phyloP scores from a whole-genome alignment of 352 stramenopile species.

The Globisporangium orthogonon region DNA sequence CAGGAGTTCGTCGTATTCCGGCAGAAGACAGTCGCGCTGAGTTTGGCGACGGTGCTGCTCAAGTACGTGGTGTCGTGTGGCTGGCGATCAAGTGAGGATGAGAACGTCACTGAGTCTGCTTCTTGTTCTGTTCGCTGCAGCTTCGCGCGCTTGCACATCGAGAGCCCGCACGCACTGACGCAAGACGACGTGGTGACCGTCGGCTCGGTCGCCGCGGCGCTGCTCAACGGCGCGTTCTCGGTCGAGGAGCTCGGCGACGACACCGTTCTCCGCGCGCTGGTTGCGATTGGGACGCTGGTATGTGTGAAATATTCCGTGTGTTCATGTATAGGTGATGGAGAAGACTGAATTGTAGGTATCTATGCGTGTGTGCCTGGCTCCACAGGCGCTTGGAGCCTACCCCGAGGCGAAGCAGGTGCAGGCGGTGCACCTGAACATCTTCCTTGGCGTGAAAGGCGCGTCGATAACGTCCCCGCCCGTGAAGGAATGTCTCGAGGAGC shows the following conservation, averaged over 20 bases:
- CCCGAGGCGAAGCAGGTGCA: constrained; percentile 40
- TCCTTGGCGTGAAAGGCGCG: constrained; percentile 38
- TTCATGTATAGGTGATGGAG: background rate
- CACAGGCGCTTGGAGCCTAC: constrained; percentile 31
- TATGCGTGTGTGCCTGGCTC: background rate
- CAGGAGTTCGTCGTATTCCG: constrained; percentile 36
- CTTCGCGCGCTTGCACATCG: constrained; percentile 34
- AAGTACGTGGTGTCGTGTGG: constrained; percentile 35
- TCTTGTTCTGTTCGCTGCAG: constrained; percentile 16
- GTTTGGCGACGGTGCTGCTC: constrained; percentile 58
- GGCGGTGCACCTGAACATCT: constrained; percentile 42
- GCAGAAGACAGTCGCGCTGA: constrained; percentile 65
- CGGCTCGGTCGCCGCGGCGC: constrained; percentile 37
- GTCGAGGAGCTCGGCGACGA: constrained; percentile 74
- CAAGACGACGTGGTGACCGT: constrained; percentile 44
- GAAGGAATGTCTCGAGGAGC: constrained; percentile 51
- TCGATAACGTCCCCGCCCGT: constrained; percentile 33
- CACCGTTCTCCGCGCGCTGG: constrained; percentile 56
- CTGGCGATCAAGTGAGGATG: background rate
- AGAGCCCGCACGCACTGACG: constrained; percentile 24
- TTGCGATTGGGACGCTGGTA: constrained; percentile 67
- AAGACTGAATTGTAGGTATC: too few species aligned
- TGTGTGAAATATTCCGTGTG: background rate
- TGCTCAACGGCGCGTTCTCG: constrained; percentile 41
- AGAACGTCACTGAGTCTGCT: background rate